Evolutionary conservation across 345 rosid genomes (phyloP), one percentile per base, ranked within the genome.

Genomic region (Linum usitatissimum): DNA sequence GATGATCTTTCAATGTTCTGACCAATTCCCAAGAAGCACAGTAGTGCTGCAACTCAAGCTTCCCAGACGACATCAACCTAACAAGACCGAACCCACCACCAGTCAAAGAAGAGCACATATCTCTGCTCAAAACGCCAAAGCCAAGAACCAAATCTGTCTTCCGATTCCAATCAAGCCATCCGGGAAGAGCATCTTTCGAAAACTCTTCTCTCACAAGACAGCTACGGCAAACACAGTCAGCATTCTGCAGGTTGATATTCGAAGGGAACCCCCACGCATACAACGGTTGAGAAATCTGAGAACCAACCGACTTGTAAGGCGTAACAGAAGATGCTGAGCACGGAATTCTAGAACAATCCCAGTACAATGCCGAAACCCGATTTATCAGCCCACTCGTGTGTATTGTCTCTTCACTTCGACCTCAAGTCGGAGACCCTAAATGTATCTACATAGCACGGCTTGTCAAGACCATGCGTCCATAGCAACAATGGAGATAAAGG

Each of bases 261-360:
- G 81, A 82, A 54, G 96, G 85, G 64, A 78, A 86, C 68, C 73
- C 86, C 93, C 88, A 84, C 0, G 84, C 88, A 65, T 30, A 74
- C 61, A 74, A 59, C 19, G 84, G 49, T 34, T 72, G 62, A 3
- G 54, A 67, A 76, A 70, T 64, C 59, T 78, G 53, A 6, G 70
- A 69, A 3, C 71, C 67, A 68, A 66, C 15, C 3, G 71, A 68
- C 18, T 64, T 70, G 65, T 56, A 66, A 73, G 79, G 71, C 93
- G 74, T 72, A 88, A 69, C 80, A 79, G 67, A 88, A 88, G 64
- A 84, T 75, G 56, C 75, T 64, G 62, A 84, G 86, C 66, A 83
- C 78, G 19, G 76, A 77, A 67, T 75, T 81, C 90, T 86, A 84
- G 71, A 86, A 86, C 3, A 90, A 86, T 21, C 96, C 93, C 18